A percentile compares a stretch with the other conserved stretches of the same genome.
These are phyloP conservation scores for Tetramitus jugosus DNA, from an alignment of 208 protist genomes.

Conservation along the genomic window DNA sequence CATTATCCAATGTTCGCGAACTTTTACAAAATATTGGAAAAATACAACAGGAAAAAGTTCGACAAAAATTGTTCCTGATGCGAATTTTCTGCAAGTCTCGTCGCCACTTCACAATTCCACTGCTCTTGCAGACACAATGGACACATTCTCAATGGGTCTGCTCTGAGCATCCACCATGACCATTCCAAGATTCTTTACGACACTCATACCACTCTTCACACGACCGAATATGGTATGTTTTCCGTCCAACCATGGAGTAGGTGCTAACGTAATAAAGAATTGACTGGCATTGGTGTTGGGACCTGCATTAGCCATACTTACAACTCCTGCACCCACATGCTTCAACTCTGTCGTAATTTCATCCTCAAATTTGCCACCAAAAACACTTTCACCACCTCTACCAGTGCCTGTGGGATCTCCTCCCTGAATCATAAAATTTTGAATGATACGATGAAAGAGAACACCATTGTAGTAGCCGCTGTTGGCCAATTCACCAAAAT, in stretches of 20 bases:
- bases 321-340: slow-evolving; percentile 33
- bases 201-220: slow-evolving; percentile 68
- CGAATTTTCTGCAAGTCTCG: too few species aligned
- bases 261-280: slow-evolving; percentile 76
- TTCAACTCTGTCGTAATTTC: slow-evolving; percentile 34
- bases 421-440: slow-evolving; percentile 29
- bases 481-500: slow-evolving; percentile 31
- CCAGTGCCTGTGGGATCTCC: slow-evolving; percentile 31
- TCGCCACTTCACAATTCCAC: too few species aligned
- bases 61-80: too few species aligned
- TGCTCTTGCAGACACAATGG: too few species aligned
- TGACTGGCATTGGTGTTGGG: slow-evolving; percentile 78
- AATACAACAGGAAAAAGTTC: too few species aligned
- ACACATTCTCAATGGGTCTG: too few species aligned
- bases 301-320: slow-evolving; percentile 74
- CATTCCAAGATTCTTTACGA: slow-evolving; percentile 55
- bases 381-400: slow-evolving; percentile 36
- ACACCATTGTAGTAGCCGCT: slow-evolving; percentile 42
- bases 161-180: too few species aligned
- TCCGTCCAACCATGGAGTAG: slow-evolving; percentile 75
- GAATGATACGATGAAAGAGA: slow-evolving; percentile 35
- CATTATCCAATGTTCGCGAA: too few species aligned
- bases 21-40: too few species aligned
- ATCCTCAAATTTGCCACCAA: slow-evolving; percentile 36
- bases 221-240: slow-evolving; percentile 90